These are phyloP conservation scores for Arctostaphylos glauca DNA, from an alignment of 148 eudicot species.

Conservation along the genomic window DNA sequence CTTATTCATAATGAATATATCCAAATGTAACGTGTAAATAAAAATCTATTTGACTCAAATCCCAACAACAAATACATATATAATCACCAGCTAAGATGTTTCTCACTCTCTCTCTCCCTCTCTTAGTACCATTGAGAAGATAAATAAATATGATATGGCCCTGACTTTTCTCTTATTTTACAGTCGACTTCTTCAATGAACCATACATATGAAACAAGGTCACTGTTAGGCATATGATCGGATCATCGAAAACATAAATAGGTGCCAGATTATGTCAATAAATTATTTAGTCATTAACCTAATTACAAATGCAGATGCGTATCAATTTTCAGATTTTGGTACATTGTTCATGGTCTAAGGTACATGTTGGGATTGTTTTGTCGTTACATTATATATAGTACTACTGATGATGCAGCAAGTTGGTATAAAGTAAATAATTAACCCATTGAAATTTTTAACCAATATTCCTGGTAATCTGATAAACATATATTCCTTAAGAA, in stretches of 20 bases:
- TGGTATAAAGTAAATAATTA: too few relatives aligned
- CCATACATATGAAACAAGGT: neutral
- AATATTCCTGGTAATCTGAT: too few relatives aligned
- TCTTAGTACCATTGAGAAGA: neutral
- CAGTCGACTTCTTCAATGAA: slow-evolving; percentile 9
- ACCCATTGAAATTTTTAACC: too few relatives aligned
- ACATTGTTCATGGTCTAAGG: slow-evolving; percentile 33
- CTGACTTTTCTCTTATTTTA: neutral
- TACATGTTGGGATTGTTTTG: slow-evolving; percentile 9
- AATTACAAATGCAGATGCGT: slow-evolving; percentile 11
- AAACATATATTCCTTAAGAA: too few relatives aligned
- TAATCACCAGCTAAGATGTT: neutral
- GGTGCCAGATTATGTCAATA: slow-evolving; percentile 6
- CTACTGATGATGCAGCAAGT: too few relatives aligned
- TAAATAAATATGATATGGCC: neutral
- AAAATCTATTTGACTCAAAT: neutral
- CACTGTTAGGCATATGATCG: slow-evolving; percentile 6
- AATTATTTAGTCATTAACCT: neutral
- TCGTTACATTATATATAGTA: too few relatives aligned
- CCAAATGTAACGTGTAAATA: neutral
- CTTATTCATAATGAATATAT: too few relatives aligned
- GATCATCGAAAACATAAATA: neutral
- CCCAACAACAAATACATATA: neutral
- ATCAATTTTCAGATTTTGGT: slow-evolving; percentile 32
- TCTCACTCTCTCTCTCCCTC: neutral